Base-by-base conservation (phyloP, 192 early-diverging fungal species). In the Backusella australiensis region DNA sequence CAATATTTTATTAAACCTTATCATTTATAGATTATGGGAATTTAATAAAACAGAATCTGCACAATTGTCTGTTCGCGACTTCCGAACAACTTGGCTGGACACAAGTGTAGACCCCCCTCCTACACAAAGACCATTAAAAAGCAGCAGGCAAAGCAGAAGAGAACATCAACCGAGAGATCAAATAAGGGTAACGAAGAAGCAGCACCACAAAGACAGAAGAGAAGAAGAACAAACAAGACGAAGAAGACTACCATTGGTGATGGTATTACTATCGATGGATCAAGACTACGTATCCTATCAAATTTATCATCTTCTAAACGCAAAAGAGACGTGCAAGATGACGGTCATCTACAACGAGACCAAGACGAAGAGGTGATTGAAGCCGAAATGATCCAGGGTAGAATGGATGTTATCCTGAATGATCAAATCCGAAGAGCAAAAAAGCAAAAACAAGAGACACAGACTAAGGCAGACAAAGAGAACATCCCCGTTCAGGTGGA, bases 31-130 rank as follows among this genome's bases (percentile, higher is more conserved):
- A 65, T 81, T 99, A 59, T 85, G 89, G 12, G 97, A 99, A 78
- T 96, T 99, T 59, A 86, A 89, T 42, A 49, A 84, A 7, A 98
- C 96, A 4, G 94, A 93, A 26, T 94, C 94, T 2, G 89, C 90
- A 6, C 76, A 90, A 35, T 83, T 99, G 6, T 86, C 91, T 2
- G 92, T 97, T 1, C 78, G 86, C 8, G 93, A 97, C 71, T 99
- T 99, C 79, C 85, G 93, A 72, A 85, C 83, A 46, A 78, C 96
- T 35, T 94, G 93, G 94, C 87, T 98, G n/a, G 94, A 95, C 76
- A 91, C 90, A 70, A 78, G 86, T 1, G 85, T 85, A n/a, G 94
- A 98, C 69, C 96, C 96, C 5, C 97, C 97, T 87, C 96, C 1
- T 99, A 94, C 72, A 82, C 83, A 19, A 87, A 84, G 26, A 86